phyloP scores from a whole-genome alignment of 306 rosid species.

The Urtica urens region DNA sequence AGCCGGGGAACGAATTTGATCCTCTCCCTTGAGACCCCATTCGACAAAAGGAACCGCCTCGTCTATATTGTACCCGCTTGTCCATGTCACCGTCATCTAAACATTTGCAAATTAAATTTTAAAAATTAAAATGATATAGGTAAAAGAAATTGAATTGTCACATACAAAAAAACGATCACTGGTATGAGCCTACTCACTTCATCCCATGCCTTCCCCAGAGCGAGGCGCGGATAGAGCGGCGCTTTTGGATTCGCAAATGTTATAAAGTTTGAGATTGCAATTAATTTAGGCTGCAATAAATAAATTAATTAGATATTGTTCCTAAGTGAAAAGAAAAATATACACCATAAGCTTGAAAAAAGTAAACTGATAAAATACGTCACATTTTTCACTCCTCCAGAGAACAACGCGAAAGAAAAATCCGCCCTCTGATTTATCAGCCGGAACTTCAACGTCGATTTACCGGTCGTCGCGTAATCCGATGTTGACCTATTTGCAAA shows the following conservation, averaged over 20 bases:
- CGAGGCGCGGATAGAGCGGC: constrained; percentile 84
- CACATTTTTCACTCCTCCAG: constrained; percentile 62
- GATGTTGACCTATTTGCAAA: constrained; percentile 35
- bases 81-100: constrained; percentile 98
- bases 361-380: too few species aligned
- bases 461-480: constrained; percentile 48
- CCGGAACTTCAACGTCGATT: constrained; percentile 48
- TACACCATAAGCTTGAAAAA: too few species aligned
- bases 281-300: constrained; percentile 46
- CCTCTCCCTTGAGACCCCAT: constrained; percentile 43
- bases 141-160: too few species aligned
- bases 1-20: constrained; percentile 43
- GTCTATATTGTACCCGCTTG: constrained; percentile 60
- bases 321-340: too few species aligned
- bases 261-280: constrained; percentile 58
- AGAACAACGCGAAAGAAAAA: constrained; percentile 76
- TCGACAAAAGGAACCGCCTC: constrained; percentile 71
- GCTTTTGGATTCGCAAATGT: constrained; percentile 67
- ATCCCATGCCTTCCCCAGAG: constrained; percentile 89
- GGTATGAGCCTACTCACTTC: constrained; percentile 29
- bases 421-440: constrained; percentile 88
- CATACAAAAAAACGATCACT: neutral
- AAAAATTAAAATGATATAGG: neutral
- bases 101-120: neutral
- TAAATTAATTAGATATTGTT: neutral